Percentiles rank a stretch among this genome's conserved stretches.
Evolutionary conservation across 805 yeast genomes (phyloP).

Genomic region (Henningerozyma blattae): DNA sequence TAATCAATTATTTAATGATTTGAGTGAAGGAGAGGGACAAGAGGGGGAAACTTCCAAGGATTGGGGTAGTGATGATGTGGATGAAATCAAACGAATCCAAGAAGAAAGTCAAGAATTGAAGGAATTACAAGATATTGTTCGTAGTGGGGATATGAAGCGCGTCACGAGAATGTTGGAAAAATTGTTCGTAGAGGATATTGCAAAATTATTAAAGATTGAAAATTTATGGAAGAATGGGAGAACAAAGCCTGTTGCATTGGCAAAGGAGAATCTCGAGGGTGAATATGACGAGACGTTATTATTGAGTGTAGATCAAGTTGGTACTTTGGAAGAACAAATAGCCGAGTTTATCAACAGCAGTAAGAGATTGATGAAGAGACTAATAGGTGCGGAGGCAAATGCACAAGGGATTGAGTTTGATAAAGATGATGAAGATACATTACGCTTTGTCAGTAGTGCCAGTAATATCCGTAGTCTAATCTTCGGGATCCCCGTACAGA

Average conservation of each 20-base stretch:
- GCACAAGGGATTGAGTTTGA: constrained; percentile 48
- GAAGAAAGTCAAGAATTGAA: constrained; percentile 57
- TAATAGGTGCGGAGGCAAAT: constrained; percentile 22
- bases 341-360: constrained; percentile 43
- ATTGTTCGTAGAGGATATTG: constrained; percentile 65
- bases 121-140: constrained; percentile 32
- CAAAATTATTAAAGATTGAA: constrained; percentile 56
- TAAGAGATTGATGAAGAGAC: constrained; percentile 38
- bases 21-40: constrained; percentile 23
- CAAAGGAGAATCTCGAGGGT: constrained; percentile 9
- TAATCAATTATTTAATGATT: constrained; percentile 54
- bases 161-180: constrained; percentile 39
- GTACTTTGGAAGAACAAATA: constrained; percentile 57
- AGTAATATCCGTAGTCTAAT: constrained; percentile 65
- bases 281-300: constrained; percentile 6
- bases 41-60: constrained; percentile 29
- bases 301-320: constrained; percentile 28
- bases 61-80: constrained; percentile 51
- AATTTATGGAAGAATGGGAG: constrained; percentile 73
- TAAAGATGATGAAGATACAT: constrained; percentile 88
- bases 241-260: constrained; percentile 54
- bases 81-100: constrained; percentile 51
- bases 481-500: constrained; percentile 57
- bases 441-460: constrained; percentile 77
- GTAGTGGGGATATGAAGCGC: constrained; percentile 19